Conservation (phyloP, 495 filamentous ascomycete genomes). For the Penicillium pancosmium region DNA sequence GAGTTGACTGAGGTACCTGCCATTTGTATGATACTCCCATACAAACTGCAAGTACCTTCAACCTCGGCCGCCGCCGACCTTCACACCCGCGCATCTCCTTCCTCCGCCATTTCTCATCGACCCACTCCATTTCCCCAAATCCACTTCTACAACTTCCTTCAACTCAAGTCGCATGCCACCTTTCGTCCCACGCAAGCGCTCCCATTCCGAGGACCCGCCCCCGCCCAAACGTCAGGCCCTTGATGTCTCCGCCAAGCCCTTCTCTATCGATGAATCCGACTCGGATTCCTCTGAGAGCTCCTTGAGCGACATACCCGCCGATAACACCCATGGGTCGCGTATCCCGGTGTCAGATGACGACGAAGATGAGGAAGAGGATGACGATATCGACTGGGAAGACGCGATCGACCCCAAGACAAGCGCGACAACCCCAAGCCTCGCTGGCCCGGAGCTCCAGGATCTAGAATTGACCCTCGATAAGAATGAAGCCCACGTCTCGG, state of each 20-base stretch:
- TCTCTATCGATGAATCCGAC: constrained; percentile 29
- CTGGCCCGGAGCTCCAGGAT: constrained; percentile 50
- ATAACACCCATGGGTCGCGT: constrained; percentile 12
- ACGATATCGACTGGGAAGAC: constrained; percentile 87
- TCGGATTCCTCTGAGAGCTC: constrained; percentile 56
- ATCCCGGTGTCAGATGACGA: constrained; percentile 57
- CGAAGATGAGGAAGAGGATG: constrained; percentile 64
- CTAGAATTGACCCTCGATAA: constrained; percentile 76
- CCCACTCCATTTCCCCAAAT: not conserved
- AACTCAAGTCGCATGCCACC: constrained; percentile 50
- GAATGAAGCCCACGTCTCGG: constrained; percentile 57
- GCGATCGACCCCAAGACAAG: constrained; percentile 56
- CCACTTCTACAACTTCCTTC: not conserved
- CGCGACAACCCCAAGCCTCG: constrained; percentile 32
- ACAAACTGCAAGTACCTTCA: not conserved
- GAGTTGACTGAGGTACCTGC: not conserved
- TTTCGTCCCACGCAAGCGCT: constrained; percentile 53
- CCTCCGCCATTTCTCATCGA: constrained; percentile 12
- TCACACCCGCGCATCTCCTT: constrained; percentile 10
- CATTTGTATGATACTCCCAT: not conserved
- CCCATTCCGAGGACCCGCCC: constrained; percentile 65
- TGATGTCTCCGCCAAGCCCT: constrained; percentile 16
- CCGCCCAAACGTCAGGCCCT: constrained; percentile 59
- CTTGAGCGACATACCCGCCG: constrained; percentile 59
- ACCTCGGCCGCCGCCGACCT: constrained; percentile 28